phyloP scores from a whole-genome alignment of 768 basidiomycete species.

The Mycena haematopus region DNA sequence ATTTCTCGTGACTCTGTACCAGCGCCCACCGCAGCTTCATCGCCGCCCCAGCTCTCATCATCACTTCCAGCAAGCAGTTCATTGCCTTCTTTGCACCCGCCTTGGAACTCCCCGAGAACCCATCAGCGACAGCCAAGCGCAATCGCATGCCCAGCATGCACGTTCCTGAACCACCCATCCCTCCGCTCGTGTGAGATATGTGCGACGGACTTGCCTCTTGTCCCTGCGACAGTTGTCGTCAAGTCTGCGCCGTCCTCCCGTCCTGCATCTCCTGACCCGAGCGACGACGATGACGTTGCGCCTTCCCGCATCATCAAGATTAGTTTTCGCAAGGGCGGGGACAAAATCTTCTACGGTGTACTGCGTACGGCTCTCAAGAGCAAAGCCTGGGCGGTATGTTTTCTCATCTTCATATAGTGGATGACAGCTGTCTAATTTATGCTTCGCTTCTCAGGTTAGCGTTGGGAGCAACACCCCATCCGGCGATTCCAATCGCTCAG shows the following conservation, averaged over 20 bases:
- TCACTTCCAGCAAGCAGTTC: slow-evolving; percentile 42
- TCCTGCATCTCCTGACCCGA: slow-evolving; percentile 55
- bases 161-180: slow-evolving; percentile 87
- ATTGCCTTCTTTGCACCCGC: slow-evolving; percentile 45
- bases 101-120: slow-evolving; percentile 43
- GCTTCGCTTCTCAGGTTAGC: background rate
- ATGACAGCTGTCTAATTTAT: background rate
- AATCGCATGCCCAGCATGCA: slow-evolving; percentile 84
- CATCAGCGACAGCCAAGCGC: slow-evolving; percentile 40
- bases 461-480: background rate
- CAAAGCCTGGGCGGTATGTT: slow-evolving; percentile 70
- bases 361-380: slow-evolving; percentile 73
- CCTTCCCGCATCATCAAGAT: slow-evolving; percentile 69
- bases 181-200: slow-evolving; percentile 87
- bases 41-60: slow-evolving; percentile 39
- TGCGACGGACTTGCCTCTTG: slow-evolving; percentile 60
- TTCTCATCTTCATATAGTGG: background rate
- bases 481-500: slow-evolving; percentile 41
- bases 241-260: slow-evolving; percentile 74
- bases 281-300: slow-evolving; percentile 39
- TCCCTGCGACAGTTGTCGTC: slow-evolving; percentile 38
- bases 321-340: slow-evolving; percentile 92
- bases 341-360: slow-evolving; percentile 78
- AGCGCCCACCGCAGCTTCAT: slow-evolving; percentile 36
- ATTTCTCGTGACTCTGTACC: slow-evolving; percentile 61